phyloP scores from a whole-genome alignment of 2,329 filamentous ascomycete genomes.

The Penicillium digitatum region DNA sequence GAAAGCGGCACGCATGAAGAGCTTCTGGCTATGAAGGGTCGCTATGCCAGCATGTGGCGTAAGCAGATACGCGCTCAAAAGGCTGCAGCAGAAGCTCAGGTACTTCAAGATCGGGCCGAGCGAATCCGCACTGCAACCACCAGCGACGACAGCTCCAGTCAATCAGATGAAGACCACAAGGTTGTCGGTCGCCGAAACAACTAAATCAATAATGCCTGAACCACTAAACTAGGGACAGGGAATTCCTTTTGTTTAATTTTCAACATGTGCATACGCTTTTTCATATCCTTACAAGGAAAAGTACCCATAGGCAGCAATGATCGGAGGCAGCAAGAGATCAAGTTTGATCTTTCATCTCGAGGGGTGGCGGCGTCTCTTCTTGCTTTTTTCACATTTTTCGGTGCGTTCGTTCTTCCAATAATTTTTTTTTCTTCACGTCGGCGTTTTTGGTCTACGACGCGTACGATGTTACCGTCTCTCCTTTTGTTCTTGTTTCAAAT shows the following conservation, averaged over 20 bases:
- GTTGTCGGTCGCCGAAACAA: constrained; percentile 17
- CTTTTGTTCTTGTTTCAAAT: constrained; percentile 22
- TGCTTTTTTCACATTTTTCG: constrained; percentile 12
- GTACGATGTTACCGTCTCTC: constrained; percentile 27
- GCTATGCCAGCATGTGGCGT: constrained; percentile 82
- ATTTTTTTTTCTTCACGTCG: constrained; percentile 20
- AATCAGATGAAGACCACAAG: constrained; percentile 47
- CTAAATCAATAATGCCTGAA: constrained; percentile 48
- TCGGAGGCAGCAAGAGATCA: constrained; percentile 9
- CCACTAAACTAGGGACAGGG: constrained; percentile 79
- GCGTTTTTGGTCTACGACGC: constrained; percentile 32
- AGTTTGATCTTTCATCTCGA: constrained; percentile 1
- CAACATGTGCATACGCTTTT: constrained; percentile 23
- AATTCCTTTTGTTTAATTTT: constrained; percentile 56
- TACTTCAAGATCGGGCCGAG: constrained; percentile 39
- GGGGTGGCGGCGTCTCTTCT: constrained; percentile 3
- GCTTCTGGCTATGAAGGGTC: constrained; percentile 64
- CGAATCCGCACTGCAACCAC: constrained; percentile 42
- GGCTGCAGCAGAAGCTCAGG: constrained; percentile 59
- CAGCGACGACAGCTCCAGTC: constrained; percentile 47
- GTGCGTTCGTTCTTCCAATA: constrained; percentile 7
- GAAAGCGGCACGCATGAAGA: constrained; percentile 77
- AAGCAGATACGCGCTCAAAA: constrained; percentile 78
- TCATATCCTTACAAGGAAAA: constrained; percentile 15
- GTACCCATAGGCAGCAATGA: constrained; percentile 13